Base-by-base conservation (phyloP, 768 basidiomycete genomes). In the Gloeopeniophorella convolvens region DNA sequence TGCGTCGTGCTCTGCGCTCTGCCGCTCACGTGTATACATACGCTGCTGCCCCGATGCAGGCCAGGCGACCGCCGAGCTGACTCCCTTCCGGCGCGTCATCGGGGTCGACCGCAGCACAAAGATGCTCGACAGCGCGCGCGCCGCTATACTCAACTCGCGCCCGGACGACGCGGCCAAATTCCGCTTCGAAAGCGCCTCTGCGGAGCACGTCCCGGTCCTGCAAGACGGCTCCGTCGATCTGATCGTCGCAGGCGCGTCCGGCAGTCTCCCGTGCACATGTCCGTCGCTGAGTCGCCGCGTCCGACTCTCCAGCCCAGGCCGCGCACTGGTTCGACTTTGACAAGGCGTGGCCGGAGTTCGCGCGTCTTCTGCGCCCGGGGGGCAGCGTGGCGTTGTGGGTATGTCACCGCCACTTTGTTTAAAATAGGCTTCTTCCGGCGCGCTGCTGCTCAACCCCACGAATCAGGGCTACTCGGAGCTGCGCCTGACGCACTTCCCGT, bases 271-370 rank as follows among this genome's bases (percentile, higher is more conserved):
- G 15, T 50, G 15, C 1, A 11, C 45, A 35, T 37, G 42, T 32
- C 46, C 42, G 45, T 27, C 5, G 23, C 34, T 24, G 23, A 51
- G n/a, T n/a, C n/a, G n/a, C n/a, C n/a, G n/a, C n/a, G n/a, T n/a
- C 18, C 21, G 13, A 27, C 5, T 26, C 11, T 3, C n/a, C 4
- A 87, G 88, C 84, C 1, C 88, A 88, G 66, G 80, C 88, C 0
- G 78, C 78, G 3, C 89, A 91, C 61, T 89, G 88, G 87, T 91
- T 90, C 60, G 74, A 89, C 59, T 86, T 82, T 76, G 63, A 66
- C 5, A 78, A 75, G 57, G 71, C 84, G 6, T 91, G 87, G 85
- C 76, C 74, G 3, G 83, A 89, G 64, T 68, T 79, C 0, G 70
- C 72, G 10, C 71, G 83, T 3, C 73, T 85, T 7, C 66, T 90